These are phyloP conservation scores for Coemansia umbellata DNA, from an alignment of 192 early-diverging fungal genomes.

Conservation along the genomic window DNA sequence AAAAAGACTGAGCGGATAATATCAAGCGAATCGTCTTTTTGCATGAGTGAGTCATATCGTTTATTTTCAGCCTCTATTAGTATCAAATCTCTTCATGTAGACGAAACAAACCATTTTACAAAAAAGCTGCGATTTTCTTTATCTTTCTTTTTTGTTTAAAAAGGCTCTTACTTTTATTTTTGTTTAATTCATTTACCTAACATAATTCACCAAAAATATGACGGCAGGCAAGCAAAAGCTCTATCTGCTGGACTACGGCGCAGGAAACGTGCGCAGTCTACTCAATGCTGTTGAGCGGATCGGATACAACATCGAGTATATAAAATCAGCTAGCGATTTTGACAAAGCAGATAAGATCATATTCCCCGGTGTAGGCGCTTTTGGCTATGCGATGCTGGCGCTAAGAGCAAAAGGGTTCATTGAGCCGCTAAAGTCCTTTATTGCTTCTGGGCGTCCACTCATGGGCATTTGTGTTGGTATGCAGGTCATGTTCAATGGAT, in stretches of 20 bases:
- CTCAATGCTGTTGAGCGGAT: slow-evolving; percentile 89
- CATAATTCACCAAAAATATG: too few relatives aligned
- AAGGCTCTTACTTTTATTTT: too few relatives aligned
- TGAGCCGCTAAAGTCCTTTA: slow-evolving; percentile 77
- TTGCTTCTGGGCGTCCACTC: slow-evolving; percentile 82
- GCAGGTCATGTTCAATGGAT: slow-evolving; percentile 89
- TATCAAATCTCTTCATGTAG: too few relatives aligned
- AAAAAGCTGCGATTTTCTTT: too few relatives aligned
- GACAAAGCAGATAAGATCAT: slow-evolving; percentile 92
- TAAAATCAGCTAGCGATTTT: slow-evolving; percentile 77
- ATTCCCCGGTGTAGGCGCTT: slow-evolving; percentile 98
- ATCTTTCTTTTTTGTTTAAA: too few relatives aligned
- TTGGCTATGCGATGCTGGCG: slow-evolving; percentile 85
- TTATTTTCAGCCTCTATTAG: too few relatives aligned
- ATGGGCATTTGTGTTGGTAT: slow-evolving; percentile 99
- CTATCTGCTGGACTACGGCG: slow-evolving; percentile 97
- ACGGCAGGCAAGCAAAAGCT: slow-evolving; percentile 22
- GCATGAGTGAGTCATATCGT: too few relatives aligned
- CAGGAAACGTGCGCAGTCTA: slow-evolving; percentile 97
- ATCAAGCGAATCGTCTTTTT: too few relatives aligned
- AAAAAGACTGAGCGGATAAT: too few relatives aligned
- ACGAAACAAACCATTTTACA: too few relatives aligned
- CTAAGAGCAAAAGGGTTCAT: slow-evolving; percentile 70
- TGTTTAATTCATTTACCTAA: too few relatives aligned
- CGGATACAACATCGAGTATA: slow-evolving; percentile 79